phyloP scores from a whole-genome alignment of 352 stramenopile species.

The Phytophthora melonis region DNA sequence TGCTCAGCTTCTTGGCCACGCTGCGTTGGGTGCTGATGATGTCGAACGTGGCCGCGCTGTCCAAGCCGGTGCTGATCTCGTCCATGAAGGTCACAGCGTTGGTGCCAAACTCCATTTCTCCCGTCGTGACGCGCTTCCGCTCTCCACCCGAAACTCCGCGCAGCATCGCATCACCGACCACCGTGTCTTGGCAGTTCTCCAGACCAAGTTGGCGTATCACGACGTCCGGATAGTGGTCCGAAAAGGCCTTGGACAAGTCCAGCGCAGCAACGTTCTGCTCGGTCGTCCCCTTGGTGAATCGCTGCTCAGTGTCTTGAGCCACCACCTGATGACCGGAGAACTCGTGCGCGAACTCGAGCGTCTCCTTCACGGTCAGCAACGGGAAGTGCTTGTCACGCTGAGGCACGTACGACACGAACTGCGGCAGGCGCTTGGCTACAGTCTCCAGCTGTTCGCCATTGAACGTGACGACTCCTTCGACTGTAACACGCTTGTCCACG shows the following conservation, averaged over 20 bases:
- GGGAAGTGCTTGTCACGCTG: slow-evolving; percentile 63
- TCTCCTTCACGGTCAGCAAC: slow-evolving; percentile 62
- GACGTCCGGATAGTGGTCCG: slow-evolving; percentile 1
- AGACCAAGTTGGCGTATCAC: slow-evolving; percentile 54
- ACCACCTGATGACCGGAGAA: slow-evolving; percentile 39
- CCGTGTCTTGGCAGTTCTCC: slow-evolving; percentile 55
- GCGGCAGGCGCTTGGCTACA: slow-evolving; percentile 40
- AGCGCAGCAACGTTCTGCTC: slow-evolving; percentile 35
- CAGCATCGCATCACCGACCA: slow-evolving; percentile 61
- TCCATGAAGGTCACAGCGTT: slow-evolving; percentile 83
- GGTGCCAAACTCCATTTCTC: slow-evolving; percentile 49
- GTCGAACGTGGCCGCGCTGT: slow-evolving; percentile 61
- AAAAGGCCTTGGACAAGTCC: slow-evolving; percentile 29
- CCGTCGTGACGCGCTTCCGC: slow-evolving; percentile 11
- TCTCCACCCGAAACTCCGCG: slow-evolving; percentile 86
- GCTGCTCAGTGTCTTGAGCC: slow-evolving; percentile 33
- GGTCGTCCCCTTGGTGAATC: slow-evolving; percentile 46
- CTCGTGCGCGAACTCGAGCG: slow-evolving; percentile 54
- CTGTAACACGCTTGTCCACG: slow-evolving; percentile 32
- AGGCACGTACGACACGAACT: slow-evolving; percentile 57
- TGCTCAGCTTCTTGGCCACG: slow-evolving; percentile 49
- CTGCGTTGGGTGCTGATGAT: slow-evolving; percentile 51
- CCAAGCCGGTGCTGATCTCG: slow-evolving; percentile 66
- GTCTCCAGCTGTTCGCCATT: slow-evolving; percentile 42
- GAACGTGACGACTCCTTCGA: slow-evolving; percentile 51